Evolutionary conservation across 192 early-diverging fungal genomes (phyloP).

Genomic region (Gryganskiella cystojenkinii): DNA sequence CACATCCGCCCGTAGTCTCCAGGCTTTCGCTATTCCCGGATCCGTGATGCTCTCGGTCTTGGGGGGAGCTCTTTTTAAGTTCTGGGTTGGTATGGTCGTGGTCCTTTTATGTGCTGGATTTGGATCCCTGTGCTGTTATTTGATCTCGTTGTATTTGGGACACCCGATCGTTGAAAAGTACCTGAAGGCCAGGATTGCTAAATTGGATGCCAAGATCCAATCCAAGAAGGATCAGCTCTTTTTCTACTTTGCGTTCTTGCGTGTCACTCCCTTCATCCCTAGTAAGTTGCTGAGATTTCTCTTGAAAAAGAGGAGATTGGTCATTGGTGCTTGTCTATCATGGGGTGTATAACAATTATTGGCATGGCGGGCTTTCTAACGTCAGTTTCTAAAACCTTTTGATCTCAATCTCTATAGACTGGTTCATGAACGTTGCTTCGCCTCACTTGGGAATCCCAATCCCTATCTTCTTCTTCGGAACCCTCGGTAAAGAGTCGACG

Average conservation of each 20-base stretch:
- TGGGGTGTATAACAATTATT: not conserved
- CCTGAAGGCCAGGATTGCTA: slow-evolving; percentile 55
- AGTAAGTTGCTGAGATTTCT: slow-evolving; percentile 23
- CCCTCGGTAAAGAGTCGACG: slow-evolving; percentile 29
- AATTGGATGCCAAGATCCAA: slow-evolving; percentile 60
- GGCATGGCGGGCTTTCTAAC: not conserved
- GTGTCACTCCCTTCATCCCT: slow-evolving; percentile 46
- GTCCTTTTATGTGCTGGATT: slow-evolving; percentile 57
- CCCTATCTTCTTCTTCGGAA: slow-evolving; percentile 47
- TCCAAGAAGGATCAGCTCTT: slow-evolving; percentile 44
- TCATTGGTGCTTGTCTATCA: not conserved
- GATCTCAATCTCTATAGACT: slow-evolving; percentile 23
- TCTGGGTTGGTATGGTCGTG: slow-evolving; percentile 60
- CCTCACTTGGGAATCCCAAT: slow-evolving; percentile 51
- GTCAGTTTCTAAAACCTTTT: not conserved
- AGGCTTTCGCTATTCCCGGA: slow-evolving; percentile 69
- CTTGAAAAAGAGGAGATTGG: not conserved
- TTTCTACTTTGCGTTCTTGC: slow-evolving; percentile 52
- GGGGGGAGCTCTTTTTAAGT: slow-evolving; percentile 64
- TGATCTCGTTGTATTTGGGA: slow-evolving; percentile 62
- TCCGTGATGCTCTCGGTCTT: slow-evolving; percentile 68
- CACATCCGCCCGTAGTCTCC: too few species aligned
- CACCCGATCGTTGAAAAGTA: slow-evolving; percentile 58
- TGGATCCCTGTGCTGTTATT: slow-evolving; percentile 61
- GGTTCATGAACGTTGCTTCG: slow-evolving; percentile 59